phyloP scores from a whole-genome alignment of 164 flowering plant genomes.

The Tetracentron sinense region DNA sequence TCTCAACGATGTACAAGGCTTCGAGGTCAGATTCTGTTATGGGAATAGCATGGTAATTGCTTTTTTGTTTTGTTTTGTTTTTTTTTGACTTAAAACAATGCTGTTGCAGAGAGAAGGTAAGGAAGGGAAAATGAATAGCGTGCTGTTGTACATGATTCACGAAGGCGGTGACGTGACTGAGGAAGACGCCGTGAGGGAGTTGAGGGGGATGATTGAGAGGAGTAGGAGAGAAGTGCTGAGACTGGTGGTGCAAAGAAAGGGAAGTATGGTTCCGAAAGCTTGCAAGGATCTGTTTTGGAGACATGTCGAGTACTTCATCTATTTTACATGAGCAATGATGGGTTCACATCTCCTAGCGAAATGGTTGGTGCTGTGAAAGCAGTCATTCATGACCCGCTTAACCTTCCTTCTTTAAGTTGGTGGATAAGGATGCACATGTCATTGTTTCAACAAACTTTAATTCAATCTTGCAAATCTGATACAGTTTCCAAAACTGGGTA shows the following conservation, averaged over 20 bases:
- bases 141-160: slow-evolving; percentile 45
- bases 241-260: slow-evolving; percentile 48
- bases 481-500: too few relatives aligned
- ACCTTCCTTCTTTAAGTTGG: too few relatives aligned
- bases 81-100: too few relatives aligned
- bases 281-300: slow-evolving; percentile 85
- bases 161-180: slow-evolving; percentile 26
- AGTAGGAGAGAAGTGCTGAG: slow-evolving; percentile 57
- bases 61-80: neutral
- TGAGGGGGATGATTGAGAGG: slow-evolving; percentile 26
- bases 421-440: too few relatives aligned
- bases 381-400: slow-evolving; percentile 29
- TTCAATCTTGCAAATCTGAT: too few relatives aligned
- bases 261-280: slow-evolving; percentile 56
- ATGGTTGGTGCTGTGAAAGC: slow-evolving; percentile 44
- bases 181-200: slow-evolving; percentile 40
- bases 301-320: slow-evolving; percentile 58
- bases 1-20: slow-evolving; percentile 54
- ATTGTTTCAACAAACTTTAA: too few relatives aligned
- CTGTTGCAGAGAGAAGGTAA: slow-evolving; percentile 27
- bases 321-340: slow-evolving; percentile 69
- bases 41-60: neutral
- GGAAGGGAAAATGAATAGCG: slow-evolving; percentile 68
- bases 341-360: slow-evolving; percentile 53
- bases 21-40: slow-evolving; percentile 49